Percentiles rank a stretch among this genome's conserved stretches.
Evolutionary conservation across 1,139 yeast species (phyloP).

Genomic region (Taiozyma onychis): DNA sequence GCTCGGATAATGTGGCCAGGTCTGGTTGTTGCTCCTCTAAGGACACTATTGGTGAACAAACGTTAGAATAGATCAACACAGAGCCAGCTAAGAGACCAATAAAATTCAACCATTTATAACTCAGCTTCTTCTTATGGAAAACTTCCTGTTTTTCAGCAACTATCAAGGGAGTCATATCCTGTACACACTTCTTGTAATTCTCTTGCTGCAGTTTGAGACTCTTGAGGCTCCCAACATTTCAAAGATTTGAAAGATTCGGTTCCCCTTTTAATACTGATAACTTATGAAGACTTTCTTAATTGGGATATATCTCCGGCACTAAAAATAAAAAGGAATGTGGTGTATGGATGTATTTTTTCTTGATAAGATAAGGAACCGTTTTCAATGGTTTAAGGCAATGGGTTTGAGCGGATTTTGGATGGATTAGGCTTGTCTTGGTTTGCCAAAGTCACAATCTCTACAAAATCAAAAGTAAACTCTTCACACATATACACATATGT

Average conservation of each 20-base stretch:
- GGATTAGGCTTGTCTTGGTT: no score
- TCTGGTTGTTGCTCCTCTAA: not conserved
- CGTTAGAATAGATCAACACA: not conserved
- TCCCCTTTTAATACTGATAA: not conserved
- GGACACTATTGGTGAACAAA: not conserved
- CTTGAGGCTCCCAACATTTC: not conserved
- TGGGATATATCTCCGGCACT: not conserved
- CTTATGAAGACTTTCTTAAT: not conserved
- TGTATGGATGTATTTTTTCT: not conserved
- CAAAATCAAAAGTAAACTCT: no score
- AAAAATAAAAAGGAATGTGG: not conserved
- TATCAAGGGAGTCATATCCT: no score
- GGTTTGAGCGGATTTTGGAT: no score
- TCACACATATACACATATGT: no score
- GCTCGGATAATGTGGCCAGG: constrained; percentile 7
- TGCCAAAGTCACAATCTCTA: no score
- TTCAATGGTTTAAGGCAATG: no score
- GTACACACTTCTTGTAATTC: no score
- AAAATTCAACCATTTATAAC: not conserved
- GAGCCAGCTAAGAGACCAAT: not conserved
- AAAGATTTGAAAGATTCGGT: not conserved
- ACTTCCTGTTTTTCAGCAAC: not conserved
- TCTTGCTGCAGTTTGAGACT: no score
- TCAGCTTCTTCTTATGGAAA: no score
- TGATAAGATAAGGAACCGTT: not conserved